Evolutionary conservation across 2,329 filamentous ascomycete genomes (phyloP).

Genomic region (Gyromitra esculenta): DNA sequence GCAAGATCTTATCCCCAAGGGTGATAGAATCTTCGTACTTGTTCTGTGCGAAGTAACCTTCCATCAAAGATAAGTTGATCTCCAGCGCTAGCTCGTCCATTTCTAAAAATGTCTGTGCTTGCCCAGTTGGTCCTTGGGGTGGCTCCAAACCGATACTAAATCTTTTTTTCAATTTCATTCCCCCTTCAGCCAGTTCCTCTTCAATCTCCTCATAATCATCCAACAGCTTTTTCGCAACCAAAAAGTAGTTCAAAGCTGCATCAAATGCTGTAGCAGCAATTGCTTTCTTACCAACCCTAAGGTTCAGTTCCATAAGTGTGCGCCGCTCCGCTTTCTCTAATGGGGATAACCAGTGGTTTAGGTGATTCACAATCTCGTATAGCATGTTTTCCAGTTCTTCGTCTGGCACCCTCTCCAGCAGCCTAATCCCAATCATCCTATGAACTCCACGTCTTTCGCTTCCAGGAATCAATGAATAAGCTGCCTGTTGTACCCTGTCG

Average conservation of each 20-base stretch:
- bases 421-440: constrained; percentile 56
- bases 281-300: constrained; percentile 57
- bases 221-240: constrained; percentile 56
- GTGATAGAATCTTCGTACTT: constrained; percentile 56
- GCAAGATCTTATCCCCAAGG: constrained; percentile 55
- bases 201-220: constrained; percentile 55
- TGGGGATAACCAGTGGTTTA: constrained; percentile 58
- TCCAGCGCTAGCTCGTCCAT: constrained; percentile 57
- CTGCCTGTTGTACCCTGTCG: constrained; percentile 58
- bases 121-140: constrained; percentile 32
- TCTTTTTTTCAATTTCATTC: constrained; percentile 43
- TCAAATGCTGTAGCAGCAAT: constrained; percentile 57
- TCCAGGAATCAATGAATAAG: constrained; percentile 56
- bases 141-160: constrained; percentile 48
- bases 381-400: constrained; percentile 56
- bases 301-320: constrained; percentile 57
- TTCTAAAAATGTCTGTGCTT: constrained; percentile 27
- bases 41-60: constrained; percentile 57
- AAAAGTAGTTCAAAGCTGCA: constrained; percentile 56
- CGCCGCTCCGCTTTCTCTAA: constrained; percentile 54
- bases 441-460: constrained; percentile 56
- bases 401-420: constrained; percentile 55
- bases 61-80: constrained; percentile 57
- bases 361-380: constrained; percentile 58
- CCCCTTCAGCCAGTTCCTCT: constrained; percentile 39